Conservation (phyloP, 106 monocot species). For the Dendrobium catenatum region DNA sequence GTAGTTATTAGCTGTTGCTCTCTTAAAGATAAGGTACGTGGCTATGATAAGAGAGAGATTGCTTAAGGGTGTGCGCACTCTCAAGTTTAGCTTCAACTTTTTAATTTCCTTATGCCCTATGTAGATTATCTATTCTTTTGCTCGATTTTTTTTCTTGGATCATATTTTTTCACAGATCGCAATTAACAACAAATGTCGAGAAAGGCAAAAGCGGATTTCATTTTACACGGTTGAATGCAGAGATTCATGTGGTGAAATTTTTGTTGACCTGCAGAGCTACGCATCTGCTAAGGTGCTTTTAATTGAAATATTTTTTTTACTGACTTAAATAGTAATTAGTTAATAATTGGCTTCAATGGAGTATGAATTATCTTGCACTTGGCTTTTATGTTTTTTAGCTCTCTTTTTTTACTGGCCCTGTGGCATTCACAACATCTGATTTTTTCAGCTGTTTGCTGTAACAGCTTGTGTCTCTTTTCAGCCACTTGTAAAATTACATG, state of each 20-base stretch:
- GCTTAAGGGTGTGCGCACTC: not conserved
- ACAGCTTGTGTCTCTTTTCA: no score
- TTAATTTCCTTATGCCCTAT: not conserved
- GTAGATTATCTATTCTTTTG: not conserved
- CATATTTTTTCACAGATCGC: slow-evolving; percentile 34
- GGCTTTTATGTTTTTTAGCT: not conserved
- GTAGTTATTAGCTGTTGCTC: slow-evolving; percentile 54
- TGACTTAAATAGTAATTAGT: not conserved
- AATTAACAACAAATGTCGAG: slow-evolving; percentile 67
- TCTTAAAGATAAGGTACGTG: slow-evolving; percentile 41
- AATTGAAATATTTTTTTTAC: not conserved
- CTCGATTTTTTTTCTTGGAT: not conserved
- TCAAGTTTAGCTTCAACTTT: not conserved
- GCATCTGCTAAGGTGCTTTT: slow-evolving; percentile 59
- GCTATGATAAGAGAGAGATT: not conserved
- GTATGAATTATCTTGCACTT: not conserved
- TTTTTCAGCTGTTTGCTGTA: no score
- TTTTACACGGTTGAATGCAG: slow-evolving; percentile 85
- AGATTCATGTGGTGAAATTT: slow-evolving; percentile 87
- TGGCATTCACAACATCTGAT: no score
- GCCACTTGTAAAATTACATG: no score
- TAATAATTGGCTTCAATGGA: not conserved
- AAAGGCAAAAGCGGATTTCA: slow-evolving; percentile 53
- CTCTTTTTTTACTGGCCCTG: no score
- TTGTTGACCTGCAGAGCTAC: slow-evolving; percentile 78